Evolutionary conservation across 768 basidiomycete genomes (phyloP), one percentile per base, ranked within the genome.

Genomic region (Lanmaoa pseudosensibilis): DNA sequence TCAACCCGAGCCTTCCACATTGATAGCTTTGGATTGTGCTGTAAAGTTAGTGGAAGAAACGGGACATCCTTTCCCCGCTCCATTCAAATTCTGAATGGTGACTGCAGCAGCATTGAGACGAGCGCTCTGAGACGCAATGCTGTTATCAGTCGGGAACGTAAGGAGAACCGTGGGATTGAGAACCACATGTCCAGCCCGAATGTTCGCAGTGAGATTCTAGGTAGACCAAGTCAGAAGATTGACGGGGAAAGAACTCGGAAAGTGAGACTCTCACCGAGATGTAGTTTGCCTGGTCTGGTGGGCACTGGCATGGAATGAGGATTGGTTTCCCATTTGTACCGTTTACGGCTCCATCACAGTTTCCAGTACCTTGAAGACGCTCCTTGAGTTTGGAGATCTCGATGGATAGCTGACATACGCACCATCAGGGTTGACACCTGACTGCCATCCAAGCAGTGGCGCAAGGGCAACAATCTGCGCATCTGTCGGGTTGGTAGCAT

Each of bases 71-170:
- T 75, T 72, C 21, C 88, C 89, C 1, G 83, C 75, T 1, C 87
- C 90, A 41, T 78, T 75, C 50, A 90, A 69, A 66, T 90, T 91
- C 72, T 90, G 90, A 37, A 90, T 73, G 2, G 88, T 86, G 38
- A 87, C 78, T 9, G 84, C 65, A 15, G 83, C 78, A 25, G 86
- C 78, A 49, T 81, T 72, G 53, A 90, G 75, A 33, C 88, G 83
- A 2, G 75, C 74, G 43, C 60, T 66, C 64, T 79, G 76, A 21
- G 75, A 75, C 1, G 63, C 69, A 30, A 61, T 69, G 39, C 72
- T 75, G 56, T 69, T 65, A 52, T 80, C 80, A 0, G 68, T 73
- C 13, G 80, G 81, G 72, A 81, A 82, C 48, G 70, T 65, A 12
- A 78, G 47, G 27, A 59, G 55, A 19, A 81, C 72, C 2, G 64